A percentile compares a stretch with the other conserved stretches of the same genome.
These are phyloP conservation scores for Drosera spatulata DNA, from an alignment of 179 eudicot genomes.

Conservation along the genomic window DNA sequence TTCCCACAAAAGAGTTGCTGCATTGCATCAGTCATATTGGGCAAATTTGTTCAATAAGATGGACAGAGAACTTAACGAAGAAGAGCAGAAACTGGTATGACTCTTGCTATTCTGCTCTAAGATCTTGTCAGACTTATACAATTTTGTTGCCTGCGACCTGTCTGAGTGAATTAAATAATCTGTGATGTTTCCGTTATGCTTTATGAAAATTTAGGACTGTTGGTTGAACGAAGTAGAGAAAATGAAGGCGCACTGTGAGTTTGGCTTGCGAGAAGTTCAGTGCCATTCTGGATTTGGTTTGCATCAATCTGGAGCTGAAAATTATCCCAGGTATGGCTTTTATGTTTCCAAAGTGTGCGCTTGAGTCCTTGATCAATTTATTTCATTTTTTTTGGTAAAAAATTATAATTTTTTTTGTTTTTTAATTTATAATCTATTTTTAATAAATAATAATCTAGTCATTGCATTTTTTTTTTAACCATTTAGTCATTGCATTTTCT, in stretches of 20 bases:
- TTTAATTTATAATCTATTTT: too few species aligned
- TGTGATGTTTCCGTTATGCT: background rate
- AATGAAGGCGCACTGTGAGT: constrained; percentile 57
- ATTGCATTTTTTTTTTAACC: too few species aligned
- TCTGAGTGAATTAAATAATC: background rate
- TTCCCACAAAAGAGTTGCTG: constrained; percentile 23
- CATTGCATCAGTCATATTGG: constrained; percentile 64
- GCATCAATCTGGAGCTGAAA: constrained; percentile 29
- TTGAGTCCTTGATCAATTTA: too few species aligned
- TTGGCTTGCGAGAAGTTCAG: constrained; percentile 38
- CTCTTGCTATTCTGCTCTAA: background rate
- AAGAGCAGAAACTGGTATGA: constrained; percentile 79
- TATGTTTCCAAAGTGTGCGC: background rate
- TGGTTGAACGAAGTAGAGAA: constrained; percentile 63
- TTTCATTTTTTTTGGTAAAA: too few species aligned
- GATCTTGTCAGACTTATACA: background rate
- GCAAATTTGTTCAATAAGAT: constrained; percentile 52
- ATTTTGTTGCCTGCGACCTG: background rate
- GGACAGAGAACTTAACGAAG: constrained; percentile 56
- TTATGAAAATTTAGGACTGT: constrained; percentile 35
- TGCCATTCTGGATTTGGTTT: constrained; percentile 20
- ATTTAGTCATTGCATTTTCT: too few species aligned
- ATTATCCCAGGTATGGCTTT: constrained; percentile 32
- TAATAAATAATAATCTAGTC: too few species aligned
- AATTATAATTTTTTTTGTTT: too few species aligned